A percentile compares a stretch with the other conserved stretches of the same genome.
phyloP scores from a whole-genome alignment of 345 rosid genomes.

The Linum usitatissimum region DNA sequence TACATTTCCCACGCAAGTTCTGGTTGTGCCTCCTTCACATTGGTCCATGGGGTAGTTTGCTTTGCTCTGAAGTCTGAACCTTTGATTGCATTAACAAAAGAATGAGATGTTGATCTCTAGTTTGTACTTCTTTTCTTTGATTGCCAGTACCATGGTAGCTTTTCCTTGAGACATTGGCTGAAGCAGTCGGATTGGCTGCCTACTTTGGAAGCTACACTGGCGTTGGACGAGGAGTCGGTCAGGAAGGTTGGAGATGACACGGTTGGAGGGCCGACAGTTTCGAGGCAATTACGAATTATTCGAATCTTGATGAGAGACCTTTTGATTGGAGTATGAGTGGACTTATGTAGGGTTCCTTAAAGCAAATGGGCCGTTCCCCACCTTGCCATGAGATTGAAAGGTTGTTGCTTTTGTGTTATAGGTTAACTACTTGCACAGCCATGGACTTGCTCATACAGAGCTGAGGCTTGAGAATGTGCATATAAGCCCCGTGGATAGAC shows the following conservation, averaged over 20 bases:
- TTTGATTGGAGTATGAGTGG: slow-evolving; percentile 70
- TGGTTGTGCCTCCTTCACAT: slow-evolving; percentile 44
- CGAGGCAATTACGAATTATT: slow-evolving; percentile 69
- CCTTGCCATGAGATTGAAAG: background rate
- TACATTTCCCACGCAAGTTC: slow-evolving; percentile 30
- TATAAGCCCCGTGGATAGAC: slow-evolving; percentile 89
- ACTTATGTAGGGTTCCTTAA: background rate
- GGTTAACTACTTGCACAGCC: slow-evolving; percentile 97
- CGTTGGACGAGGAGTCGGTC: slow-evolving; percentile 82
- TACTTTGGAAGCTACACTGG: slow-evolving; percentile 85
- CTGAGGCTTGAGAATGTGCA: slow-evolving; percentile 92
- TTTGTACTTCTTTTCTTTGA: background rate
- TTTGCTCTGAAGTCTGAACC: slow-evolving; percentile 4
- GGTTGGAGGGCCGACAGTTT: slow-evolving; percentile 90
- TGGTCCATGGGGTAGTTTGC: slow-evolving; percentile 69
- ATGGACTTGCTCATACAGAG: slow-evolving; percentile 97
- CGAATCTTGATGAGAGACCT: slow-evolving; percentile 84
- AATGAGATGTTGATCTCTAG: background rate
- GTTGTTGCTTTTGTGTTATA: slow-evolving; percentile 18
- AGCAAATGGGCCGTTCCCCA: background rate
- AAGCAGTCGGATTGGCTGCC: slow-evolving; percentile 96
- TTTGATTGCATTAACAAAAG: background rate
- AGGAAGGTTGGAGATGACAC: slow-evolving; percentile 86
- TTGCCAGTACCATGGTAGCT: slow-evolving; percentile 85
- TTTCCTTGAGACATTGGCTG: slow-evolving; percentile 91